Evolutionary conservation across 129 eudicot genomes (phyloP).

Genomic region (Pseudognaphalium luteoalbum): DNA sequence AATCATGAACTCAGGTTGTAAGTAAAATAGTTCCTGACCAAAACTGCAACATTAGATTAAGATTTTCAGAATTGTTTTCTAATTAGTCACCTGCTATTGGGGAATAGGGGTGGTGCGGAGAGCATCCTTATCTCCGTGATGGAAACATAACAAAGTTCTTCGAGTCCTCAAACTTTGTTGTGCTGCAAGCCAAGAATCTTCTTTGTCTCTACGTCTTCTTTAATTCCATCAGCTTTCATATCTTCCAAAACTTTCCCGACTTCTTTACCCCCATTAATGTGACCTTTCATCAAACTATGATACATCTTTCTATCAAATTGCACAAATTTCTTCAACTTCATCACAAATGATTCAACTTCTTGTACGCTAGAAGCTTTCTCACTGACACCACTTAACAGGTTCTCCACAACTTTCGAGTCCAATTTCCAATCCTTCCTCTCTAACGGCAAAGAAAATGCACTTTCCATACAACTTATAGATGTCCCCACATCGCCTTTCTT

Average conservation of each 20-base stretch:
- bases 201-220: slow-evolving; percentile 54
- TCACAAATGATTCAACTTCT: slow-evolving; percentile 42
- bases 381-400: slow-evolving; percentile 40
- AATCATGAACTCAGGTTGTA: neutral
- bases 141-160: neutral
- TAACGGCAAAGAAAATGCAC: slow-evolving; percentile 38
- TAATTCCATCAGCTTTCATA: slow-evolving; percentile 59
- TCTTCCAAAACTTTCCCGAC: slow-evolving; percentile 36
- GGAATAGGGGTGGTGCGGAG: neutral
- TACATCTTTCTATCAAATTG: slow-evolving; percentile 53
- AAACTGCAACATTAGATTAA: neutral
- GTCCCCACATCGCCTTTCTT: slow-evolving; percentile 46
- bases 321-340: slow-evolving; percentile 38
- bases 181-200: slow-evolving; percentile 38
- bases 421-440: slow-evolving; percentile 47
- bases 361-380: slow-evolving; percentile 41
- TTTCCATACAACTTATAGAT: slow-evolving; percentile 44
- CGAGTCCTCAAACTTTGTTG: slow-evolving; percentile 5
- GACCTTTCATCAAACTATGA: slow-evolving; percentile 47
- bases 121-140: neutral
- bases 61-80: neutral
- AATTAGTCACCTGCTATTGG: neutral
- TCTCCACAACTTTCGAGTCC: slow-evolving; percentile 30
- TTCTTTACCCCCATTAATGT: slow-evolving; percentile 47
- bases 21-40: neutral